Evolutionary conservation across 768 basidiomycete species (phyloP).

Genomic region (Kondoa malvinella): DNA sequence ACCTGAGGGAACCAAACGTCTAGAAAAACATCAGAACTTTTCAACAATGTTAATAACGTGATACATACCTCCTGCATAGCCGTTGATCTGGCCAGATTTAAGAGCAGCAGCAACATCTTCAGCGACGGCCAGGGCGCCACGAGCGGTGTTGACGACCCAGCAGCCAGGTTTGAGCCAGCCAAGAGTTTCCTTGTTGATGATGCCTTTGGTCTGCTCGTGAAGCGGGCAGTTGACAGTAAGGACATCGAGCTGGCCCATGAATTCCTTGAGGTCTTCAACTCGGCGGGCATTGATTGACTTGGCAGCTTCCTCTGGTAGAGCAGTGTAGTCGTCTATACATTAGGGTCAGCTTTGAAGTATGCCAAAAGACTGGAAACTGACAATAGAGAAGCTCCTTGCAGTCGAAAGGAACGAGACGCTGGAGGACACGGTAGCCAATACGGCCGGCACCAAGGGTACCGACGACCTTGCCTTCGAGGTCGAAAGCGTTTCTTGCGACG

Average conservation of each 20-base stretch:
- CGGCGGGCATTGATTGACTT: slow-evolving; percentile 53
- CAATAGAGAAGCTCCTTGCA: slow-evolving; percentile 78
- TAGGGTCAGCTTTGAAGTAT: background rate
- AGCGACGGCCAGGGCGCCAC: slow-evolving; percentile 70
- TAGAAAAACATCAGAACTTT: slow-evolving; percentile 27
- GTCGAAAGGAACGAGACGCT: slow-evolving; percentile 64
- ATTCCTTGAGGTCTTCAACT: slow-evolving; percentile 62
- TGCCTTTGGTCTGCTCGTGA: slow-evolving; percentile 63
- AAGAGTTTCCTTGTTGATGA: slow-evolving; percentile 65
- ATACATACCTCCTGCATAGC: slow-evolving; percentile 29
- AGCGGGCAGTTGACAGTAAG: slow-evolving; percentile 77
- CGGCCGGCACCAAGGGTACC: slow-evolving; percentile 66
- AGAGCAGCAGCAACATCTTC: slow-evolving; percentile 63
- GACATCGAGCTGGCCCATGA: slow-evolving; percentile 34
- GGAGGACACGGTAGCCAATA: slow-evolving; percentile 45
- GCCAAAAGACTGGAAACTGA: background rate
- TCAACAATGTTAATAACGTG: background rate
- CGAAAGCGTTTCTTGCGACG: slow-evolving; percentile 53
- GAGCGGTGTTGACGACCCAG: slow-evolving; percentile 59
- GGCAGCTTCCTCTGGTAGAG: slow-evolving; percentile 40
- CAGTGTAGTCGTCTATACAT: slow-evolving; percentile 19
- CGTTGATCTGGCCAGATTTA: slow-evolving; percentile 55
- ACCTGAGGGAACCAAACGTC: slow-evolving; percentile 63
- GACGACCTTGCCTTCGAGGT: slow-evolving; percentile 77
- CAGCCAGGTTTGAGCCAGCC: slow-evolving; percentile 80